Evolutionary conservation across 805 yeast species (phyloP).

Genomic region (Wickerhamomyces bovis): DNA sequence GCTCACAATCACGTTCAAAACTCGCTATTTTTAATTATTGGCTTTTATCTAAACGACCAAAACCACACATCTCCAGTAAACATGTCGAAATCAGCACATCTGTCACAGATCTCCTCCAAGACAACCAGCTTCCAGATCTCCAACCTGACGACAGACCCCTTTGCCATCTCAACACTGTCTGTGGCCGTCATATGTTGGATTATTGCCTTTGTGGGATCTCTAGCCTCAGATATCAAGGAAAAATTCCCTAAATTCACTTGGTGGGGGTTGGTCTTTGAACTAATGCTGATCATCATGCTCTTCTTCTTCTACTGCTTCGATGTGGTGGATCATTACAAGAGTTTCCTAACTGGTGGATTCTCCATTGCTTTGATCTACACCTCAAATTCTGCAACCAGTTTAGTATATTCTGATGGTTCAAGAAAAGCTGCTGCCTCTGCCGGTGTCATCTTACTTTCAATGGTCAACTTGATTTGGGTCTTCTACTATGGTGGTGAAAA

Average conservation of each 20-base stretch:
- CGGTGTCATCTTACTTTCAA: conserved; percentile 78
- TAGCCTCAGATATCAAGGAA: conserved; percentile 39
- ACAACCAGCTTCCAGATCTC: conserved; percentile 26
- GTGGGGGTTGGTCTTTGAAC: conserved; percentile 92
- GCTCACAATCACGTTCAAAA: too few species aligned
- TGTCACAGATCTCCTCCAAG: background rate
- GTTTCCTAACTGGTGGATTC: conserved; percentile 32
- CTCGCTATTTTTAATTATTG: background rate
- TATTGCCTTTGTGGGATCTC: conserved; percentile 82
- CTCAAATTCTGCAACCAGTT: conserved; percentile 73
- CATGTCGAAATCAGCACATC: background rate
- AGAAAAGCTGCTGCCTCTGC: conserved; percentile 85
- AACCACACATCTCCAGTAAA: background rate
- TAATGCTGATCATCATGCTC: conserved; percentile 49
- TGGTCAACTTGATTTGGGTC: conserved; percentile 80
- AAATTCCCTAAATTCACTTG: conserved; percentile 80
- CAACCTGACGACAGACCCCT: conserved; percentile 74
- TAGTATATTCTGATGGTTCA: conserved; percentile 64
- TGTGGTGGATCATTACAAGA: conserved; percentile 62
- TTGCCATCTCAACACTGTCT: conserved; percentile 75
- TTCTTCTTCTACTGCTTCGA: conserved; percentile 52
- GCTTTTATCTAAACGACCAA: background rate
- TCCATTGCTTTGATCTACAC: conserved; percentile 78
- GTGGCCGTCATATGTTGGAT: conserved; percentile 79
- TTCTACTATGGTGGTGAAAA: conserved; percentile 87